Conservation (phyloP, 306 rosid species). For the Luffa aegyptiaca region DNA sequence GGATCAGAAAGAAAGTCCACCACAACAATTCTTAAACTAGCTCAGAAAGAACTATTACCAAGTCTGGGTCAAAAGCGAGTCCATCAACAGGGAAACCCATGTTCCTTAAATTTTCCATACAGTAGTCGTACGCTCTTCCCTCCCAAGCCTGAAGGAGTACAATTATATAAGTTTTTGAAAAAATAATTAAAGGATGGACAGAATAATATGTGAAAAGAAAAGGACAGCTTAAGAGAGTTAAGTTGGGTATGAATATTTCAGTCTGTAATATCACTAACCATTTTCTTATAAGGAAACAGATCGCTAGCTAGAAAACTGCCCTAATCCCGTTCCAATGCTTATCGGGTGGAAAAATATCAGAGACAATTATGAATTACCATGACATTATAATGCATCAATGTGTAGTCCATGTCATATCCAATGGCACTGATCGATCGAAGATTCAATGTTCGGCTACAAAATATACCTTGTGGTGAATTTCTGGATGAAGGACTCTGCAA, state of each 20-base stretch:
- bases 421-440: slow-evolving; percentile 91
- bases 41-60: slow-evolving; percentile 37
- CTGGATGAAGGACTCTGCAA: slow-evolving; percentile 76
- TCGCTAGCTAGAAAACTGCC: slow-evolving; percentile 1
- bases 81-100: slow-evolving; percentile 91
- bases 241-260: not conserved
- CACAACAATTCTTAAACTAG: not conserved
- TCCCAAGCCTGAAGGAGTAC: slow-evolving; percentile 78
- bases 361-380: slow-evolving; percentile 33
- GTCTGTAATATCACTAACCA: not conserved
- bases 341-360: not conserved
- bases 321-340: not conserved
- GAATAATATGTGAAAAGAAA: not conserved
- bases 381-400: slow-evolving; percentile 90
- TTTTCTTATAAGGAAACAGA: not conserved
- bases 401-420: slow-evolving; percentile 98
- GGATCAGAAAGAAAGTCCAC: not conserved
- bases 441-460: slow-evolving; percentile 93
- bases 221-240: not conserved
- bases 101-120: slow-evolving; percentile 80
- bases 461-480: slow-evolving; percentile 76
- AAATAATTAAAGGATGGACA: not conserved
- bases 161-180: not conserved
- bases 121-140: slow-evolving; percentile 95
- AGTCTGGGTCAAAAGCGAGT: slow-evolving; percentile 83